Evolutionary conservation across 306 rosid genomes (phyloP).

Genomic region (Myrica gale): DNA sequence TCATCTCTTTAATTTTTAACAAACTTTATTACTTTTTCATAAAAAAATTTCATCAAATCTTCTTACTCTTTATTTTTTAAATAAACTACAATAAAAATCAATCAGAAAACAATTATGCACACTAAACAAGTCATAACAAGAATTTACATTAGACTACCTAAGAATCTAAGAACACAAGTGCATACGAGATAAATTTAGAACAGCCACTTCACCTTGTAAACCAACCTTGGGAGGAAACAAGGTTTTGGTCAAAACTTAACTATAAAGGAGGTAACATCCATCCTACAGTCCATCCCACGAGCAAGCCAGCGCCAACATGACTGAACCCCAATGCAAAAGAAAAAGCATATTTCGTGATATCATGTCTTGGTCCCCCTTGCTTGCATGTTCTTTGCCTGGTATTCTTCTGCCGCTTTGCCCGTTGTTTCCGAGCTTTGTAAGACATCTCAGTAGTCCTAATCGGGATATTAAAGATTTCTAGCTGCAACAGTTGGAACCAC

Average conservation of each 20-base stretch:
- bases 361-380: constrained; percentile 24
- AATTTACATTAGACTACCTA: constrained; percentile 29
- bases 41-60: too few species aligned
- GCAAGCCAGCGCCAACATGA: constrained; percentile 80
- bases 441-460: constrained; percentile 47
- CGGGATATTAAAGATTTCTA: constrained; percentile 45
- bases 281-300: constrained; percentile 83
- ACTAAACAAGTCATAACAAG: constrained; percentile 19
- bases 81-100: too few species aligned
- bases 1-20: too few species aligned
- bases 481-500: constrained; percentile 66
- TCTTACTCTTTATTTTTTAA: too few species aligned
- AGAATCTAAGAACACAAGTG: constrained; percentile 18
- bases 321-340: constrained; percentile 75
- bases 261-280: constrained; percentile 75
- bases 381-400: constrained; percentile 25
- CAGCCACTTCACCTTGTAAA: constrained; percentile 17
- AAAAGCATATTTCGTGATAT: constrained; percentile 51
- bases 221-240: constrained; percentile 27
- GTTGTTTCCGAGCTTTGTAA: constrained; percentile 28
- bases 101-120: neutral
- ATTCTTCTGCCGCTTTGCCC: constrained; percentile 33
- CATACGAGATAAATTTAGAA: constrained; percentile 13
- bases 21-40: too few species aligned
- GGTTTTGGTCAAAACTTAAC: constrained; percentile 23